These are phyloP conservation scores for Cardamine chenopodiifolia DNA, from an alignment of 345 rosid species.

Conservation along the genomic window DNA sequence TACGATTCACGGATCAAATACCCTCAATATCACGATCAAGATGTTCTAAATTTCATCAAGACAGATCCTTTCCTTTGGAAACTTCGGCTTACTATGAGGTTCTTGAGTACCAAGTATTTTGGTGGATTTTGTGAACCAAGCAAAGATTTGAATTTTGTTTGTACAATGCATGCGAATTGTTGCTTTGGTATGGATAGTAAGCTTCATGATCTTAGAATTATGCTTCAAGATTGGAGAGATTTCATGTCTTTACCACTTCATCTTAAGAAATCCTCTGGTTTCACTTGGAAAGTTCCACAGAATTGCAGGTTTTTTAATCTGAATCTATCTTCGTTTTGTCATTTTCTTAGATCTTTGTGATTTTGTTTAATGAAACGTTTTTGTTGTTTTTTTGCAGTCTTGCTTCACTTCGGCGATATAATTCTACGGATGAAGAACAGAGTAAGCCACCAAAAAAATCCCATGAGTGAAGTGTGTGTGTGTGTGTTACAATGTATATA, in stretches of 20 bases:
- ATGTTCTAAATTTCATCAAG: conserved; percentile 73
- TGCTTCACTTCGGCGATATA: conserved; percentile 46
- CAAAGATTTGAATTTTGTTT: conserved; percentile 65
- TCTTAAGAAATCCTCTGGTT: conserved; percentile 47
- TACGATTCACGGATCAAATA: conserved; percentile 58
- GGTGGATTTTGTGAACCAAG: conserved; percentile 93
- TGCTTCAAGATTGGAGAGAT: conserved; percentile 79
- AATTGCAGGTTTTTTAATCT: conserved; percentile 67
- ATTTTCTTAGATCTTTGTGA: no score
- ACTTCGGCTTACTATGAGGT: conserved; percentile 66
- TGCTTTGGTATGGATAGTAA: conserved; percentile 77
- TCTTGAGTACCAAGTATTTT: conserved; percentile 71
- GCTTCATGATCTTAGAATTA: conserved; percentile 71
- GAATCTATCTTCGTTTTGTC: not conserved
- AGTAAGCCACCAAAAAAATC: conserved; percentile 27
- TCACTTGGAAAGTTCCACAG: conserved; percentile 74
- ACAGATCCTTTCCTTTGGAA: conserved; percentile 46
- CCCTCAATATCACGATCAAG: conserved; percentile 76
- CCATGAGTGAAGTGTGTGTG: conserved; percentile 34
- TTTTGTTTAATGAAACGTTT: not conserved
- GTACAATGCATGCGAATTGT: conserved; percentile 93
- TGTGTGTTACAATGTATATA: conserved; percentile 27
- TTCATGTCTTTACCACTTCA: conserved; percentile 61
- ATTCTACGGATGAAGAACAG: conserved; percentile 22
- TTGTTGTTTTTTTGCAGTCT: conserved; percentile 47